These are phyloP conservation scores for Aureobasidium sp. DNA, from an alignment of 2,329 filamentous ascomycete genomes.

Conservation along the genomic window DNA sequence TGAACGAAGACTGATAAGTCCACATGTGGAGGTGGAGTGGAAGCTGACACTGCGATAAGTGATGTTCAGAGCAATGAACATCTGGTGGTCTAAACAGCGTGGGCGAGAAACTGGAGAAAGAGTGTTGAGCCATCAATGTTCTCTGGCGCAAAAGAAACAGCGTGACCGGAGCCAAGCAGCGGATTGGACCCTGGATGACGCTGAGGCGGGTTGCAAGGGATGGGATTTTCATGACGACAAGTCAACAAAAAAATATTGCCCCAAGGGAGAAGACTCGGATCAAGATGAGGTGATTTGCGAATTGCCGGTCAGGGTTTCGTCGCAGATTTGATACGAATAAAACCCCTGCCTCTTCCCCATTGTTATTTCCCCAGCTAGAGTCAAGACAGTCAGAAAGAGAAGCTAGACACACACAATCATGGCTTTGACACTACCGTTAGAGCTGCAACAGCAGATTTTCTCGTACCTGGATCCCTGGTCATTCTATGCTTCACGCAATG, in stretches of 20 bases:
- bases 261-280: neutral
- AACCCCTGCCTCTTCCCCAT: constrained; percentile 2
- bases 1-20: neutral
- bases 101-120: constrained; percentile 6
- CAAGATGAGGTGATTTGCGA: constrained; percentile 8
- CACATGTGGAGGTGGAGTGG: neutral
- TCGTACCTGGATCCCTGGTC: constrained; percentile 27
- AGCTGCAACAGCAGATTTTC: constrained; percentile 31
- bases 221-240: constrained; percentile 11
- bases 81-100: neutral
- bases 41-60: neutral
- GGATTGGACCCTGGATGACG: constrained; percentile 4
- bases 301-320: neutral
- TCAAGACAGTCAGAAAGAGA: neutral
- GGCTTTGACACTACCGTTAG: constrained; percentile 24
- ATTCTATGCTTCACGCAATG: constrained; percentile 27
- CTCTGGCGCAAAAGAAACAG: neutral
- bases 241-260: constrained; percentile 11
- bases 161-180: neutral
- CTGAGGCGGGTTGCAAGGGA: neutral
- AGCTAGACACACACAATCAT: neutral
- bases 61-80: neutral
- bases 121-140: neutral
- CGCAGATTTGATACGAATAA: constrained; percentile 2
- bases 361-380: neutral